Evolutionary conservation across 2,329 filamentous ascomycete species (phyloP), one percentile per base, ranked within the genome.

Genomic region (Trichoderma sp.): DNA sequence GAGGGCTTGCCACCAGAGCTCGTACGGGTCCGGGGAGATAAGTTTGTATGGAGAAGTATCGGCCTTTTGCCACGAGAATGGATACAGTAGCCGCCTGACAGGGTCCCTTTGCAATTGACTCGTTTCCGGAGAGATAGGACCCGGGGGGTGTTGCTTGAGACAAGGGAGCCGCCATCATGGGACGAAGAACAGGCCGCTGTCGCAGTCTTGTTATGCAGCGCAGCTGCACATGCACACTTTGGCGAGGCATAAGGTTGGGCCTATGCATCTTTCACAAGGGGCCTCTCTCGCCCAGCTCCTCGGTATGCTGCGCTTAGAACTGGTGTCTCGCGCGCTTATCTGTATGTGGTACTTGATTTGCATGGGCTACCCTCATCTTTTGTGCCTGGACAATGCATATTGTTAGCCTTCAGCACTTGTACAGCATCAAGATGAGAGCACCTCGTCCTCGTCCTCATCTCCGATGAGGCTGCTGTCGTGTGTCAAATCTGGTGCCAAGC

Each of bases 51-150:
- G 65, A 43, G 55, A 58, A 34, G 17, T 23, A 15, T 59, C 36
- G 55, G 65, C 50, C 11, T 47, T 59, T 59, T 59, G 65, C 55
- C 65, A 68, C 65, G 65, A 59, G 55, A 68, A 68, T 68, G 65
- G 55, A 47, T 50, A 59, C 23, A n/a, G 39, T 43, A 43, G 39
- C 17, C 53, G 53, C 32, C 43, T 34, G 36, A 32, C 65, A 68
- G 36, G 65, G 65, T 68, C 53, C 64, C 53, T 67, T 67, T 67
- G 64, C 64, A 43, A 67, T 53, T 67, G 32, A 9, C 32, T 58
- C 50, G 50, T 58, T 20, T 26, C 50, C 50, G 34, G 32, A 43
- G 50, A 57, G 64, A 67, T 57, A 67, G 34, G 36, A 67, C 64
- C 50, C 34, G 39, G 64, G 64, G 47, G 64, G 64, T 39, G 50